A percentile compares a stretch with the other conserved stretches of the same genome.
phyloP scores from a whole-genome alignment of 768 basidiomycete genomes.

The Wakefieldia striispora region DNA sequence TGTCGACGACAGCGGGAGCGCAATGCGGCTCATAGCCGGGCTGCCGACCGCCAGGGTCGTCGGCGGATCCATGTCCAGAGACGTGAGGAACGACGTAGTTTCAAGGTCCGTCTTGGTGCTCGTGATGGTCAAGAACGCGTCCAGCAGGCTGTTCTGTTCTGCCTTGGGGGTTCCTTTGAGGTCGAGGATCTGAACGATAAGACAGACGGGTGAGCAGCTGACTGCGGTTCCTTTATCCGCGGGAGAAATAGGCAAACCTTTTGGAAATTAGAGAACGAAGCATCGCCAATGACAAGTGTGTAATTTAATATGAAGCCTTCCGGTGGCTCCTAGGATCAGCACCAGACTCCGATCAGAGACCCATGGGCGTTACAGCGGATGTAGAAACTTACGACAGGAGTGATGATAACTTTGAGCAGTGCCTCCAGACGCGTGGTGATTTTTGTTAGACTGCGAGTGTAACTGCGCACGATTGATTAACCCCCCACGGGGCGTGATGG shows the following conservation, averaged over 20 bases:
- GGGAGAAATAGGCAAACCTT: constrained; percentile 56
- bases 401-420: constrained; percentile 91
- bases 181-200: constrained; percentile 73
- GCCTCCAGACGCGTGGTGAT: constrained; percentile 83
- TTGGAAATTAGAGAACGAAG: constrained; percentile 96
- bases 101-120: constrained; percentile 89
- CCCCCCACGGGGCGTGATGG: not conserved
- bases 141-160: constrained; percentile 86
- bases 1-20: constrained; percentile 43
- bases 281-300: constrained; percentile 89
- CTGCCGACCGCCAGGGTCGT: constrained; percentile 56
- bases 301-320: constrained; percentile 97
- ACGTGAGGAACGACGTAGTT: constrained; percentile 87
- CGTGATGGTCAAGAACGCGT: constrained; percentile 89
- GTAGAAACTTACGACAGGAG: constrained; percentile 70
- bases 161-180: constrained; percentile 87
- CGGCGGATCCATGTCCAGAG: constrained; percentile 93
- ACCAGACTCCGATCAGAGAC: not conserved
- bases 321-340: constrained; percentile 67
- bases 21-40: constrained; percentile 62
- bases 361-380: not conserved
- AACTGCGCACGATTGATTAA: constrained; percentile 46
- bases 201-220: not conserved
- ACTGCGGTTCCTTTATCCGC: constrained; percentile 8
- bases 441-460: constrained; percentile 78